Percentiles rank a stretch among this genome's conserved stretches.
phyloP scores from a whole-genome alignment of 192 early-diverging fungal species.

The Funneliformis mosseae region DNA sequence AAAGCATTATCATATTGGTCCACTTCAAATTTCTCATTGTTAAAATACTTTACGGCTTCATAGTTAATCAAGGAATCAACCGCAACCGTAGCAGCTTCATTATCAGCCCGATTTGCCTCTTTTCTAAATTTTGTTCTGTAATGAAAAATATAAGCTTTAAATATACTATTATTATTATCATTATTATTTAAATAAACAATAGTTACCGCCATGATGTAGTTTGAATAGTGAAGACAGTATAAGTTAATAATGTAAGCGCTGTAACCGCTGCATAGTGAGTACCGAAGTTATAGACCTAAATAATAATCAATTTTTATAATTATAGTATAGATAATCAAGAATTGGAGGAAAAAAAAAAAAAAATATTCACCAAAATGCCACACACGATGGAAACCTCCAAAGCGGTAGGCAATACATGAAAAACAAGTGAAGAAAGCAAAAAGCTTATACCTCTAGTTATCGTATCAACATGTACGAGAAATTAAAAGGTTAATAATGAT shows the following conservation, averaged over 20 bases:
- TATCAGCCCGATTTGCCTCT: slow-evolving; percentile 95
- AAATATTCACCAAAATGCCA: slow-evolving; percentile 81
- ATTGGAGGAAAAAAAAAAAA: no score
- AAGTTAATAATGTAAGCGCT: slow-evolving; percentile 71
- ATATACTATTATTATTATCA: no score
- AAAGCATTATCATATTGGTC: slow-evolving; percentile 86
- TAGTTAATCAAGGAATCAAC: slow-evolving; percentile 98
- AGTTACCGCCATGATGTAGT: slow-evolving; percentile 94
- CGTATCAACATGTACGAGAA: slow-evolving; percentile 20
- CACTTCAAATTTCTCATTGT: slow-evolving; percentile 92
- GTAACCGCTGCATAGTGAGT: slow-evolving; percentile 58
- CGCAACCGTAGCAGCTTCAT: slow-evolving; percentile 88
- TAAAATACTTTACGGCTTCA: slow-evolving; percentile 94
- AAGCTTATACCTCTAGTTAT: slow-evolving; percentile 89
- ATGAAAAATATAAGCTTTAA: neutral
- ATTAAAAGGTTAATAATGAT: neutral
- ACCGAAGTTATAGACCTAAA: slow-evolving; percentile 56
- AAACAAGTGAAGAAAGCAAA: slow-evolving; percentile 91
- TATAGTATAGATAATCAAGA: no score
- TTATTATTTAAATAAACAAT: no score
- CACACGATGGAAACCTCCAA: slow-evolving; percentile 97
- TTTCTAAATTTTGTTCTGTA: slow-evolving; percentile 73
- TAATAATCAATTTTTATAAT: slow-evolving; percentile 6
- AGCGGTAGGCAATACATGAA: slow-evolving; percentile 93
- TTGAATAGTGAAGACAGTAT: slow-evolving; percentile 82